A percentile compares a stretch with the other conserved stretches of the same genome.
These are phyloP conservation scores for Daldinia sp. DNA, from an alignment of 2,329 filamentous ascomycete species.

Conservation along the genomic window DNA sequence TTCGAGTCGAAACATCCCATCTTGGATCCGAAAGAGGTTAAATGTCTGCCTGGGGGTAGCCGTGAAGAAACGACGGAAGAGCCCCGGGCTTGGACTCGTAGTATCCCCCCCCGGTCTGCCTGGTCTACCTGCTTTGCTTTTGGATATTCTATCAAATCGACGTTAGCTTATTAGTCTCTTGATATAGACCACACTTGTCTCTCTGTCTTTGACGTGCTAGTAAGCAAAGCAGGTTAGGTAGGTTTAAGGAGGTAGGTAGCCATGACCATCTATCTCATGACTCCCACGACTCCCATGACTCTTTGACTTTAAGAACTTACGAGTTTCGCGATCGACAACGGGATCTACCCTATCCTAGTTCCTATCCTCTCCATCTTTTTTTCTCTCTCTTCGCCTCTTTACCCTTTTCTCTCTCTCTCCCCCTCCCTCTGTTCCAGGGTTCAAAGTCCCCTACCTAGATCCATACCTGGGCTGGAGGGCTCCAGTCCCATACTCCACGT, in stretches of 20 bases:
- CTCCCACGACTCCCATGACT: background rate
- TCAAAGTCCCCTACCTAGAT: background rate
- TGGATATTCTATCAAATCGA: background rate
- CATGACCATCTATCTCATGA: background rate
- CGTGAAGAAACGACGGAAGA: background rate
- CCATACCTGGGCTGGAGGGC: no score
- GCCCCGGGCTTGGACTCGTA: background rate
- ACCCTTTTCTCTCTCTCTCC: background rate
- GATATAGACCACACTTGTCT: background rate
- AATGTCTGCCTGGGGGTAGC: slow-evolving; percentile 4
- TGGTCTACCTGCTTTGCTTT: no score
- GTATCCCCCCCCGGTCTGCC: no score
- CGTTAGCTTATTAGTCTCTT: background rate
- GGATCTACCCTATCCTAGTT: background rate
- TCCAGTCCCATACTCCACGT: background rate
- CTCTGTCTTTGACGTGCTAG: background rate
- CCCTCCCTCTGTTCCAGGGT: no score
- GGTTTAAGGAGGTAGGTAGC: no score
- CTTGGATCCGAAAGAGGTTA: background rate
- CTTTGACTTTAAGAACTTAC: background rate
- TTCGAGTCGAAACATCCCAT: slow-evolving; percentile 6
- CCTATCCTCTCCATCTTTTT: background rate
- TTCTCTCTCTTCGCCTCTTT: background rate
- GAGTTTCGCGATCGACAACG: background rate
- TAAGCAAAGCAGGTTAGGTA: background rate